Base-by-base conservation (phyloP, 495 filamentous ascomycete species). In the Hyaloscypha finlandica region DNA sequence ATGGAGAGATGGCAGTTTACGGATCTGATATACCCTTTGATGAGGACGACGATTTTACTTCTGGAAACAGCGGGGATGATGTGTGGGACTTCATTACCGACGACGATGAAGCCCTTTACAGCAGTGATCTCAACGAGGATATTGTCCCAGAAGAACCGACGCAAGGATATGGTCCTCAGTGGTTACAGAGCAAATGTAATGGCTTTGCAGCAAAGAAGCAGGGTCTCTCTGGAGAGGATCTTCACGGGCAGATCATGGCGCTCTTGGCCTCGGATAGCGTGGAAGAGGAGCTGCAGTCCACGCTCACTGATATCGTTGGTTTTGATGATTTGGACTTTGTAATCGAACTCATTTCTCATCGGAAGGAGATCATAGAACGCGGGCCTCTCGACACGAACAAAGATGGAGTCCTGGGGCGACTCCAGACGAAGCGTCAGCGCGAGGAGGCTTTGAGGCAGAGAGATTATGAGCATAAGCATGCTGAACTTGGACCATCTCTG, bases 321-420 rank as follows among this genome's bases (percentile, higher is more conserved):
- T 97, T 92, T 73, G 92, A 94, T 65, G 94, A 98, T 70, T 78
- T 98, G 16, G 93, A 98, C 63, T 85, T 97, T 63, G 86, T 98
- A 39, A 91, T 91, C 65, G 90, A 96, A 64, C 77, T 98, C 30
- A 89, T 97, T 65, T 80, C 85, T 5, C 89, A 93, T 71, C 81
- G 93, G 29, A 74, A 80, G 57, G 87, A 92, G 58, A 84, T 98
- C 35, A 68, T 84, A 9, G 68, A 77, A 19, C 70, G 76, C 8
- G 59, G 67, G 8, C 60, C 66, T 35, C 60, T 53, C 65, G 60
- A 56, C 11, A 60, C 19, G 14, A 65, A 60, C 6, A 33, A 70
- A 11, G 66, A 77, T 59, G 69, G 80, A 14, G 74, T 76, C 19
- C 69, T 77, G 0, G 59, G 85, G 4, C 84, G 80, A 59, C 80